A percentile compares a stretch with the other conserved stretches of the same genome.
Conservation (phyloP, 768 basidiomycete species). For the Coprinopsis sp. region DNA sequence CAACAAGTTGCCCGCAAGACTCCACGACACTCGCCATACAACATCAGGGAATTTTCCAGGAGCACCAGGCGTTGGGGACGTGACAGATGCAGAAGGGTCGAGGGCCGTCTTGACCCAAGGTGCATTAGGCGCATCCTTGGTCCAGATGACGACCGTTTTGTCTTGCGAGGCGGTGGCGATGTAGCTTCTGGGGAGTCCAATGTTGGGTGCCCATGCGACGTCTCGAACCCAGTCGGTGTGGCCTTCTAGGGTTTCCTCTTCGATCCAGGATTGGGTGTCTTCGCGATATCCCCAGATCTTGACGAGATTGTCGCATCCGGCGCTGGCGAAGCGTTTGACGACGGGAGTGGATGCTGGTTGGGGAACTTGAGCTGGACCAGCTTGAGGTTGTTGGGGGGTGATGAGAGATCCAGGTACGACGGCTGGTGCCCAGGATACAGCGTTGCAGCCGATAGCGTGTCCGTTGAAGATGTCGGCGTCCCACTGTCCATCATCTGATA, state of each 20-base stretch:
- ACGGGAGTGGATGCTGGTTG: conserved; percentile 40
- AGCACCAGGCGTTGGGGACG: conserved; percentile 39
- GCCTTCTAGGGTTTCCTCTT: conserved; percentile 86
- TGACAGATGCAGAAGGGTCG: conserved; percentile 58
- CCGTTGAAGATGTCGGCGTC: conserved; percentile 93
- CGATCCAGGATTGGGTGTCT: conserved; percentile 82
- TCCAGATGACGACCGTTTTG: conserved; percentile 88
- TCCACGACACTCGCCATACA: conserved; percentile 99
- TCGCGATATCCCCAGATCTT: conserved; percentile 92
- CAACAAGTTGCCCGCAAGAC: conserved; percentile 90
- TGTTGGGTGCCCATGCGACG: conserved; percentile 98
- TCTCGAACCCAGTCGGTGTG: conserved; percentile 98
- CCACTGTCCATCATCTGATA: conserved; percentile 91
- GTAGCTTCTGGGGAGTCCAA: conserved; percentile 90
- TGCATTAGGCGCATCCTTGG: conserved; percentile 68
- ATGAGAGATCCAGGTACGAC: conserved; percentile 82
- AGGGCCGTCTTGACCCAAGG: conserved; percentile 80
- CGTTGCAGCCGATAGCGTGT: conserved; percentile 94
- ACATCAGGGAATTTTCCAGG: conserved; percentile 91
- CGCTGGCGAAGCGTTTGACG: conserved; percentile 90
- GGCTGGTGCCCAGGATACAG: conserved; percentile 96
- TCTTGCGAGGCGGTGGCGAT: conserved; percentile 97
- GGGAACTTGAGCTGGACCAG: conserved; percentile 43
- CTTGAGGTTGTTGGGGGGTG: conserved; percentile 51
- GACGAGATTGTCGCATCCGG: conserved; percentile 94